A percentile compares a stretch with the other conserved stretches of the same genome.
These are phyloP conservation scores for Phytophthora syringae DNA, from an alignment of 352 stramenopile species.

Conservation along the genomic window DNA sequence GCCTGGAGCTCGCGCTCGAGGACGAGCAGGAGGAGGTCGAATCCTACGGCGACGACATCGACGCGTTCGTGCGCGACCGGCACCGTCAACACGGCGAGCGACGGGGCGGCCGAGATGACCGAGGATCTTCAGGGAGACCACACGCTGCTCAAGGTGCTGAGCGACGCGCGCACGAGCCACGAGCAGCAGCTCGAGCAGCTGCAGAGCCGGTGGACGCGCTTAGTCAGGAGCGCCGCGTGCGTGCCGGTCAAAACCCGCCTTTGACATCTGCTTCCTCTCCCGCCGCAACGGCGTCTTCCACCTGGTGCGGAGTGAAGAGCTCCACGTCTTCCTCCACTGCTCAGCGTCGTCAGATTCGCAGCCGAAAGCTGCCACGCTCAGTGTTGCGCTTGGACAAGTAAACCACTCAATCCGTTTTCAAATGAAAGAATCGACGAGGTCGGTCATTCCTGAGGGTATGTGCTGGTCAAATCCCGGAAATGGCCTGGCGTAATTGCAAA, in stretches of 20 bases:
- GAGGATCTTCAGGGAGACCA: conserved; percentile 50
- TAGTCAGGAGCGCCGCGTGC: conserved; percentile 37
- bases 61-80: conserved; percentile 50
- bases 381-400: no score
- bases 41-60: conserved; percentile 51
- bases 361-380: no score
- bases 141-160: conserved; percentile 44
- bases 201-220: conserved; percentile 28
- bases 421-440: no score
- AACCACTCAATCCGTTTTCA: no score
- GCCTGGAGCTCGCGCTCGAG: conserved; percentile 40
- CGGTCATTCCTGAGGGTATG: no score
- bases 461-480: no score
- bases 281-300: conserved; percentile 50
- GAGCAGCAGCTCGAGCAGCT: conserved; percentile 41
- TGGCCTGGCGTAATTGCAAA: no score
- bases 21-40: conserved; percentile 49
- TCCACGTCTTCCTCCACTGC: no score
- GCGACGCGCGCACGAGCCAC: conserved; percentile 38
- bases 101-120: conserved; percentile 39
- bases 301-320: no score
- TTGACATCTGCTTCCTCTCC: conserved; percentile 49
- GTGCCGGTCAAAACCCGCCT: conserved; percentile 39
- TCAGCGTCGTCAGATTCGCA: no score
- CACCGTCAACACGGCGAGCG: conserved; percentile 39